phyloP scores from a whole-genome alignment of 2,329 filamentous ascomycete genomes.

The Stachybotrys chartarum region DNA sequence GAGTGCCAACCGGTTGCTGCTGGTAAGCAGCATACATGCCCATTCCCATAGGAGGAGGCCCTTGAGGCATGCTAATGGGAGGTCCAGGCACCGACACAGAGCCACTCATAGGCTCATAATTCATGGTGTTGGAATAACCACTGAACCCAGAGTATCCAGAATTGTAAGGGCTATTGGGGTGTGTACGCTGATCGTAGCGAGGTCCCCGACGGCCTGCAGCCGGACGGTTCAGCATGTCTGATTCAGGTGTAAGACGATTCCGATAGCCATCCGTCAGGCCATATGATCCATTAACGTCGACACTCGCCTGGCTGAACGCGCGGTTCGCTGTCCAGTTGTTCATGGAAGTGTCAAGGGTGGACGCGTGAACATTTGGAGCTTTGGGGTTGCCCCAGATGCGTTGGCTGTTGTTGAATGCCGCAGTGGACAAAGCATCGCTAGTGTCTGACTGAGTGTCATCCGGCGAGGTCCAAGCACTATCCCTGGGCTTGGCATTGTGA shows the following conservation, averaged over 20 bases:
- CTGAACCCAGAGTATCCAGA: constrained; percentile 23
- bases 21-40: constrained; percentile 42
- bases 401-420: constrained; percentile 45
- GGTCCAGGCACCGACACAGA: constrained; percentile 20
- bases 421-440: constrained; percentile 44
- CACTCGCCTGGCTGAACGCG: constrained; percentile 27
- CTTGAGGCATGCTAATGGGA: constrained; percentile 24
- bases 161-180: constrained; percentile 23
- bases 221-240: constrained; percentile 38
- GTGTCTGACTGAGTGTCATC: constrained; percentile 52
- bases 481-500: constrained; percentile 18
- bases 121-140: constrained; percentile 23
- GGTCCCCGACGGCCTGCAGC: constrained; percentile 34
- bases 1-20: constrained; percentile 53
- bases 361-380: constrained; percentile 26
- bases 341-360: constrained; percentile 27
- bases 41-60: constrained; percentile 30
- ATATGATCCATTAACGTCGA: constrained; percentile 30
- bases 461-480: constrained; percentile 42
- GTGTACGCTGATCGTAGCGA: constrained; percentile 39
- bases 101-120: constrained; percentile 28
- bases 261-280: constrained; percentile 32
- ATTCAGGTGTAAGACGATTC: constrained; percentile 38
- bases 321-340: constrained; percentile 39
- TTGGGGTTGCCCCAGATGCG: constrained; percentile 49